Conservation (phyloP, 306 rosid genomes). For the Dalbergia cultrata region DNA sequence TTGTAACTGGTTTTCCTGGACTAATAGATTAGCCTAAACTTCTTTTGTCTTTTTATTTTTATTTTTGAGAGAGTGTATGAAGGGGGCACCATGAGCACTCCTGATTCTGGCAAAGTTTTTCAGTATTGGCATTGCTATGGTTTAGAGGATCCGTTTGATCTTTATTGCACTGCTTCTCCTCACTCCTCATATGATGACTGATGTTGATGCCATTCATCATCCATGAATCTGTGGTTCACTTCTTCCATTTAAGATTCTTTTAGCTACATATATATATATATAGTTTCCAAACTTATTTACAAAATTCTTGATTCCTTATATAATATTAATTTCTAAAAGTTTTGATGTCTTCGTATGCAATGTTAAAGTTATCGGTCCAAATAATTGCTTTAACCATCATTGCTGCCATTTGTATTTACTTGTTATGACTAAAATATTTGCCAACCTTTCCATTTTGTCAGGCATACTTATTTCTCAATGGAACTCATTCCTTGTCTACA, state of each 20-base stretch:
- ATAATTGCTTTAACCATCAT: neutral
- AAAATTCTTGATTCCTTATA: conserved; percentile 16
- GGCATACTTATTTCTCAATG: too few species aligned
- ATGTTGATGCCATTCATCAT: conserved; percentile 38
- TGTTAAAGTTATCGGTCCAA: neutral
- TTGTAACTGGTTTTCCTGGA: neutral
- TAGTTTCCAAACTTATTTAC: conserved; percentile 22
- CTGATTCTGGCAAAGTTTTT: conserved; percentile 81
- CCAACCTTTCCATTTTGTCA: too few species aligned
- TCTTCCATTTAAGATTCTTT: conserved; percentile 33
- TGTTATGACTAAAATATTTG: too few species aligned
- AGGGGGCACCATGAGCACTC: conserved; percentile 90
- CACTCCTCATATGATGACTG: conserved; percentile 84
- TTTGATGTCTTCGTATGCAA: neutral
- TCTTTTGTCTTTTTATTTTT: too few species aligned
- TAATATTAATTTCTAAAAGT: conserved; percentile 6
- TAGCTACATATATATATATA: conserved; percentile 9
- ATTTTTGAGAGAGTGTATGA: conserved; percentile 89
- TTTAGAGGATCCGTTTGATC: conserved; percentile 87
- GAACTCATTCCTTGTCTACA: too few species aligned
- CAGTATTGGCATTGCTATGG: conserved; percentile 99
- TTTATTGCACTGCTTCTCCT: conserved; percentile 84
- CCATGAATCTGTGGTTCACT: conserved; percentile 36
- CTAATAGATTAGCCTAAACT: conserved; percentile 14
- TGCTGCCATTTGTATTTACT: neutral